Conservation (phyloP, 257 asterid species). For the Buddleja alternifolia region DNA sequence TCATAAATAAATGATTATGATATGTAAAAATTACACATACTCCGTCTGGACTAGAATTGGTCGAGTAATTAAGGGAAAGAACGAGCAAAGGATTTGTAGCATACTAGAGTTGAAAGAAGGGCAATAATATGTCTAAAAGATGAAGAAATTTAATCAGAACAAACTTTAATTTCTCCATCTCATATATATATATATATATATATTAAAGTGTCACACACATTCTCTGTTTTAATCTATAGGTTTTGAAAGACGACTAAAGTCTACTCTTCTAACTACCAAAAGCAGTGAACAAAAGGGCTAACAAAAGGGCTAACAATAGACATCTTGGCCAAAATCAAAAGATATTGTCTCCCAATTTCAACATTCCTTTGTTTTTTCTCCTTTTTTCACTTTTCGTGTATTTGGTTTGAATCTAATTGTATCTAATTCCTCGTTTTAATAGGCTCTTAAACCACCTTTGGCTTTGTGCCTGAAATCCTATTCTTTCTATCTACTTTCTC, state of each 20-base stretch:
- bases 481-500: conserved; percentile 25
- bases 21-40: no score
- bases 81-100: conserved; percentile 16
- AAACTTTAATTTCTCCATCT: conserved; percentile 29
- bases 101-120: conserved; percentile 20
- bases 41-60: no score
- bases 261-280: conserved; percentile 49
- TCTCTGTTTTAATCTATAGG: conserved; percentile 37
- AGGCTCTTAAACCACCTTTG: conserved; percentile 38
- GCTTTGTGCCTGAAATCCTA: conserved; percentile 9
- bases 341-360: conserved; percentile 47
- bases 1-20: no score
- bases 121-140: conserved; percentile 17
- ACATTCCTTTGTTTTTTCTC: conserved; percentile 40
- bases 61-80: no score
- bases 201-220: conserved; percentile 16
- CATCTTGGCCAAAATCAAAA: conserved; percentile 42
- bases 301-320: conserved; percentile 38
- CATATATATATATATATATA: not conserved
- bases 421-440: conserved; percentile 34
- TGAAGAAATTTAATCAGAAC: conserved; percentile 46
- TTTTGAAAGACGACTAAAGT: conserved; percentile 43
- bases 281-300: conserved; percentile 38
- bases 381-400: conserved; percentile 20
- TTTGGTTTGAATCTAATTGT: conserved; percentile 33